Evolutionary conservation across 768 basidiomycete species (phyloP), one percentile per base, ranked within the genome.

Genomic region (Infundibulicybe gibba): DNA sequence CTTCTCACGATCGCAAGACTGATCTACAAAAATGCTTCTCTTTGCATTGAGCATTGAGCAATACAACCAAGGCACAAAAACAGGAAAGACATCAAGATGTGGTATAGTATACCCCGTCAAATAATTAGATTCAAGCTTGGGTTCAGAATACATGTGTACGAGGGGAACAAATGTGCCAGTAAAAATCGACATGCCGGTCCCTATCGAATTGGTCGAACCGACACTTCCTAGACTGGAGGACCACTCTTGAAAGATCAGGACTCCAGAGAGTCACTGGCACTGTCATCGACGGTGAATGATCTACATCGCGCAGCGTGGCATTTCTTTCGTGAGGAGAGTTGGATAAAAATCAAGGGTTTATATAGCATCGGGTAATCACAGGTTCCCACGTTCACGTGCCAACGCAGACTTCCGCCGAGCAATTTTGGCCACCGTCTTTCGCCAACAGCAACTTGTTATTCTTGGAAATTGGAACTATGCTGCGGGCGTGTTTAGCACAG

Each of bases 251-350:
- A 76, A 79, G 74, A 63, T 63, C 71, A 79, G 76, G 67, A 77
- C 71, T 71, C 62, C 45, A 57, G 55, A 63, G 64, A 72, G 70
- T 78, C 74, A 75, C 79, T 80, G 79, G 79, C 79, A 81, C 79
- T 80, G 79, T 71, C 70, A 64, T 69, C 79, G 71, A 79, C 62
- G 76, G 79, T 80, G 49, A 65, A 61, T 57, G 48, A 58, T 69
- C 63, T 41, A 66, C 79, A 71, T 74, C 79, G 79, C 64, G 70
- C 79, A 80, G 79, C 79, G 79, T 81, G 79, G 79, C 79, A 79
- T 75, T 62, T 69, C 71, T 73, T 77, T 64, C 72, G 70, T 62
- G 58, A 60, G 58, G 53, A 59, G 52, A 56, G 55, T 49, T 34
- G 43, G 19, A 41, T 38, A 42, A 21, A 0, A 30, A 30, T 44